Conservation (phyloP, 1,284 basidiomycete genomes). For the Cutaneotrichosporon daszewskae region DNA sequence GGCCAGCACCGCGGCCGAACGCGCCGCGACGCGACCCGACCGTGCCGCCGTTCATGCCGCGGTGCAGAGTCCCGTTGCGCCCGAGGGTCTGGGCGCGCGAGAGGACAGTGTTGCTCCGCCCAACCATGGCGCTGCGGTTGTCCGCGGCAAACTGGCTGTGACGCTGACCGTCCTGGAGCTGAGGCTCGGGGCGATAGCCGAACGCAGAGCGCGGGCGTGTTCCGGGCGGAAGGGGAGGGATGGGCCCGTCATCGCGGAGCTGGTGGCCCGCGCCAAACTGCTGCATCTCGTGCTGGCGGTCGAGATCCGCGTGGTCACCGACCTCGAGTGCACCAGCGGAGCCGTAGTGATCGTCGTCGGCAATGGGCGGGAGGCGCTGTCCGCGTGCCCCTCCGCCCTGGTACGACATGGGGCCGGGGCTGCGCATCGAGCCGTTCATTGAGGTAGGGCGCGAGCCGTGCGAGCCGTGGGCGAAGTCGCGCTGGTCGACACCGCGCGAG, state of each 20-base stretch:
- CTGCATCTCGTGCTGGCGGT: slow-evolving; percentile 36
- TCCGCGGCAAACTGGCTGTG: background rate
- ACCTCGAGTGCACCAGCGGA: slow-evolving; percentile 6
- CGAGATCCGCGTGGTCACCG: slow-evolving; percentile 4
- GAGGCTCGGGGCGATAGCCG: slow-evolving; percentile 30
- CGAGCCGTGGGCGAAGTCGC: no score
- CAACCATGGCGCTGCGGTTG: no score
- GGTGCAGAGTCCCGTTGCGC: slow-evolving; percentile 32
- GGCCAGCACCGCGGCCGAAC: slow-evolving; percentile 42
- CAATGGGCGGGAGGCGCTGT: slow-evolving; percentile 10
- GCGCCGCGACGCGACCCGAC: slow-evolving; percentile 36
- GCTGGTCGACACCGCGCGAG: background rate
- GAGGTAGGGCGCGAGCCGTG: background rate
- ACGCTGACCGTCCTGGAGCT: slow-evolving; percentile 18
- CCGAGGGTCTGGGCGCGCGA: slow-evolving; percentile 16
- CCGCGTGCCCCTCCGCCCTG: no score
- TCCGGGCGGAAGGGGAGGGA: slow-evolving; percentile 5
- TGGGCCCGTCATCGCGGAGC: slow-evolving; percentile 8
- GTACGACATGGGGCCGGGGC: no score
- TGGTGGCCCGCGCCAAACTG: slow-evolving; percentile 10
- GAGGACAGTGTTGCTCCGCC: slow-evolving; percentile 25
- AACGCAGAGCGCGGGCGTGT: slow-evolving; percentile 21
- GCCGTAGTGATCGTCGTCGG: slow-evolving; percentile 2
- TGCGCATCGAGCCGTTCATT: background rate
- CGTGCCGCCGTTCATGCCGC: slow-evolving; percentile 40